Evolutionary conservation across 2,329 filamentous ascomycete genomes (phyloP), one percentile per base, ranked within the genome.

Genomic region (Ambrosiella xylebori): DNA sequence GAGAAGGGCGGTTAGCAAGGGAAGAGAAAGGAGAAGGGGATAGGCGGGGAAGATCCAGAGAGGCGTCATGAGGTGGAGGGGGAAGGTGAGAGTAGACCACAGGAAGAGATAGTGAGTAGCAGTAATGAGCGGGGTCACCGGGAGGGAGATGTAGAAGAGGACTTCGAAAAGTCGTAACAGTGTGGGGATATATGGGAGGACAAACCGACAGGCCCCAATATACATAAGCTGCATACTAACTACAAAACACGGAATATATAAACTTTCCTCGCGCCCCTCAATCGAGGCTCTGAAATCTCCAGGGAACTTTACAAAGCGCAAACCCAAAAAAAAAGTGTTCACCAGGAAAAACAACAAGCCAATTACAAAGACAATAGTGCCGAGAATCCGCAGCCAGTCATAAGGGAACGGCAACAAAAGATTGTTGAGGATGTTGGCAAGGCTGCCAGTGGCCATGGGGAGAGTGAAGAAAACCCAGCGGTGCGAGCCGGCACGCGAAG

Each of bases 1-100:
- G 61, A 80, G 75, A 37, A 80, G 70, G 54, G 74, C 80, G 15
- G 78, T 77, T 13, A 84, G 87, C 63, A 89, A 81, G 0, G 87
- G 84, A 0, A 84, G 87, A 19, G 85, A 80, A 7, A 93, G 79
- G 2, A 94, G 76, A 19, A 93, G 74, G 0, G 88, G 86, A 63
- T 94, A 94, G 0, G 85, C 86, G 0, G 87, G 88, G 63, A 93
- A 93, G 57, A 91, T 88, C 87, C 87, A 93, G 15, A 88, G 81
- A 0, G 87, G 87, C 0, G 87, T 93, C 88, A 94, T 93, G 56
- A 82, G 82, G 39, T 86, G 84, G 53, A 93, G 86, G 0, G 88
- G 75, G 54, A 76, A 76, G 35, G 72, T 71, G 69, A 76, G 71
- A 0, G 77, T 80, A 1, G 77, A 80, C 77, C 77, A 88, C 66